Percentiles rank a stretch among this genome's conserved stretches.
Conservation (phyloP, 2,329 filamentous ascomycete genomes). For the Aspergillus fijiensis region DNA sequence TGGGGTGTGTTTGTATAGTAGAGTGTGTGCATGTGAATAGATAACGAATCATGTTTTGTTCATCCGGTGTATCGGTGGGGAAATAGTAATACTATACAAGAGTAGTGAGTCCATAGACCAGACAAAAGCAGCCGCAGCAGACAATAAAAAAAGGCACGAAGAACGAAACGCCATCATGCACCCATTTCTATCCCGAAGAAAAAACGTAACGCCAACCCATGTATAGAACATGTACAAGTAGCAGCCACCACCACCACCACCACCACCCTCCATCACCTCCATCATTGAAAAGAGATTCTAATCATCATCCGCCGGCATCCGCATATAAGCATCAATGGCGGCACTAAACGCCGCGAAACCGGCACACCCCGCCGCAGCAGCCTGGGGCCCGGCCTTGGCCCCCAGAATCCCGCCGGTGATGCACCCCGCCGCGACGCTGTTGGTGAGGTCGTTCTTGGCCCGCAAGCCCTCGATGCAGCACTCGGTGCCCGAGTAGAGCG, state of each 20-base stretch:
- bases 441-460: constrained; percentile 89
- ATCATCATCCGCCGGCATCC: constrained; percentile 58
- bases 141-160: neutral
- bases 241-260: neutral
- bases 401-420: constrained; percentile 87
- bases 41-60: neutral
- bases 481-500: constrained; percentile 87
- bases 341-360: constrained; percentile 92
- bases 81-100: constrained; percentile 1
- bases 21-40: neutral
- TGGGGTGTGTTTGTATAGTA: neutral
- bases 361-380: constrained; percentile 79
- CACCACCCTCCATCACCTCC: neutral
- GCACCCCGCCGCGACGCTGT: constrained; percentile 84
- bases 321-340: constrained; percentile 90
- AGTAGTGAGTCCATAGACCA: constrained; percentile 13
- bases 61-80: neutral
- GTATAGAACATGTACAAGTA: neutral
- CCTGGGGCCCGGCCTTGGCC: constrained; percentile 83
- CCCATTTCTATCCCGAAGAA: constrained; percentile 11
- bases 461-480: constrained; percentile 88
- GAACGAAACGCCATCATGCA: constrained; percentile 11
- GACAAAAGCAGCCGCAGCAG: neutral
- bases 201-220: neutral
- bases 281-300: neutral